Evolutionary conservation across 805 yeast genomes (phyloP).

Genomic region (Teunomyces tritomae): DNA sequence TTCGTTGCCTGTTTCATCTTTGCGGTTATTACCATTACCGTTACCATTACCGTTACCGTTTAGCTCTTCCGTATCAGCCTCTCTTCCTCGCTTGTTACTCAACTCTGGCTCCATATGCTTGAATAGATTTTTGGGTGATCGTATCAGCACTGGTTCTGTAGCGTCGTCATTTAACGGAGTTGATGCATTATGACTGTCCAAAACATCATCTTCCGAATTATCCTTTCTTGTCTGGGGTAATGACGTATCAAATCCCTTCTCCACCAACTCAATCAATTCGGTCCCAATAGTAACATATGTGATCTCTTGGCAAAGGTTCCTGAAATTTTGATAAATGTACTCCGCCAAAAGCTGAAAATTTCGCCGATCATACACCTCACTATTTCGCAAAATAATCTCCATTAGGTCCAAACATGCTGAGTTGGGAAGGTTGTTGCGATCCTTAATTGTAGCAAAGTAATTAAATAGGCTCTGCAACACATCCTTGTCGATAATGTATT

Average conservation of each 20-base stretch:
- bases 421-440: slow-evolving; percentile 60
- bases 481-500: slow-evolving; percentile 55
- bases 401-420: slow-evolving; percentile 74
- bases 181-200: slow-evolving; percentile 19
- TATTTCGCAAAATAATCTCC: slow-evolving; percentile 38
- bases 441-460: slow-evolving; percentile 47
- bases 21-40: background rate
- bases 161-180: slow-evolving; percentile 27
- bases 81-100: background rate
- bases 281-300: slow-evolving; percentile 26
- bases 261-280: slow-evolving; percentile 28
- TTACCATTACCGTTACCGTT: background rate
- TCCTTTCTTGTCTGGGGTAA: slow-evolving; percentile 3
- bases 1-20: background rate
- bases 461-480: slow-evolving; percentile 49
- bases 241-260: slow-evolving; percentile 13
- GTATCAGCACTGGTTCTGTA: background rate
- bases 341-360: slow-evolving; percentile 29
- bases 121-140: slow-evolving; percentile 1
- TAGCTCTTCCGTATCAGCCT: background rate
- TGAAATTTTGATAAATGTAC: slow-evolving; percentile 31
- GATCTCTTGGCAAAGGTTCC: slow-evolving; percentile 18
- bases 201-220: slow-evolving; percentile 19
- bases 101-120: background rate
- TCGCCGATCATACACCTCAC: slow-evolving; percentile 17